phyloP scores from a whole-genome alignment of 495 filamentous ascomycete species.

The Penicillium mononematosum region DNA sequence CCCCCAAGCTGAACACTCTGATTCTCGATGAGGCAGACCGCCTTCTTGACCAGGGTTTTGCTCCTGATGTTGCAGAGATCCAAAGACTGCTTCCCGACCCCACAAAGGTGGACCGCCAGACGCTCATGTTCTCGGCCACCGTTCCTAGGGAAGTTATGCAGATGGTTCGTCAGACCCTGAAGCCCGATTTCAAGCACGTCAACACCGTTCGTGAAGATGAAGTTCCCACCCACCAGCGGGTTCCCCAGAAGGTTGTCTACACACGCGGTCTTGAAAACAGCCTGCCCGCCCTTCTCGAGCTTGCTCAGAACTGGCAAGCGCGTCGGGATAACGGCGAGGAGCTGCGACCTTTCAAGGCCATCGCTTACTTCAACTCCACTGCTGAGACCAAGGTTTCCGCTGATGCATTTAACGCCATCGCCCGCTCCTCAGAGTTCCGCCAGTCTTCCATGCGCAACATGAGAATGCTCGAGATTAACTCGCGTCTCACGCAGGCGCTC shows the following conservation, averaged over 20 bases:
- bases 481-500: conserved; percentile 64
- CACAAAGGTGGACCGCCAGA: conserved; percentile 68
- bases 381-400: conserved; percentile 63
- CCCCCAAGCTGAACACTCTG: conserved; percentile 71
- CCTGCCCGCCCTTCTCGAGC: conserved; percentile 72
- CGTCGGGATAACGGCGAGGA: conserved; percentile 31
- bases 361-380: conserved; percentile 84
- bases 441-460: conserved; percentile 47
- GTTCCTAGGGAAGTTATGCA: conserved; percentile 78
- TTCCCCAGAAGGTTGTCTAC: conserved; percentile 73
- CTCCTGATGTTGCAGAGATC: conserved; percentile 72
- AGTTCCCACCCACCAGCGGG: conserved; percentile 73
- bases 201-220: conserved; percentile 81
- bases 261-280: conserved; percentile 70
- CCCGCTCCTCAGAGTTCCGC: conserved; percentile 24
- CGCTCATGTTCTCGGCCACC: conserved; percentile 91
- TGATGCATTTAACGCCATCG: conserved; percentile 58
- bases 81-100: conserved; percentile 62
- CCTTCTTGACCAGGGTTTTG: conserved; percentile 86
- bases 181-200: conserved; percentile 75
- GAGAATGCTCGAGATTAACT: conserved; percentile 70
- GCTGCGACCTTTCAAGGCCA: conserved; percentile 80
- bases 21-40: conserved; percentile 96
- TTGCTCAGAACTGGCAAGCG: conserved; percentile 57
- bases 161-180: conserved; percentile 69